Base-by-base conservation (phyloP, 257 asterid genomes). In the Orobanche coerulescens region DNA sequence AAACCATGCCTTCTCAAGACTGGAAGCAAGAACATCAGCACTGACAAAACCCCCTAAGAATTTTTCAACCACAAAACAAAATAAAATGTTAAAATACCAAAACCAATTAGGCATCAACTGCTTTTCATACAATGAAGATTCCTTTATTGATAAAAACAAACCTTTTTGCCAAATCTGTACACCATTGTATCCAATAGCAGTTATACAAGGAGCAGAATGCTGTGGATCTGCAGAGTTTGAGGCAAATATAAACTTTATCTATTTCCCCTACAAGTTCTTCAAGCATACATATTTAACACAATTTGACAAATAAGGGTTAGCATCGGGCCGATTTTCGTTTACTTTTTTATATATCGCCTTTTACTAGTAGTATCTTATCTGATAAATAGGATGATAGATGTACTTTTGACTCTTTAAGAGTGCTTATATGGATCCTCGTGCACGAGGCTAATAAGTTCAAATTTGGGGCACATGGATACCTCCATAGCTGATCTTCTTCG, bases 1-100 rank as follows among this genome's bases (percentile, higher is more conserved):
- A 76, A 88, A 69, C 98, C 98, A 88, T 59, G 91, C 86, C 76
- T 78, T 88, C 87, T 88, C 89, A 57, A 92, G 81, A 66, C 82
- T 80, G 70, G 95, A 82, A 18, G 83, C 80, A 54, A 92, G 79
- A 78, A 67, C 68, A 61, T 88, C 95, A 48, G 95, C 94, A 54
- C 78, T 51, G 49, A 92, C 81, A 78, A 78, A 74, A 61, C 87
- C 94, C 76, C 73, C 98, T 92, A 71, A 23, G 51, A 71, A 63
- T 46, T 61, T 39, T 30, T 24, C 66, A 72, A 67, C 54, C 51
- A 79, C 46, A 69, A 56, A 55, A 56, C 42, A 69, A 46, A 53
- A 22, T 3, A 39, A 61, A 22, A 47, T 15, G 44, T 53, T 3
- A 76, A 39, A 48, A 62, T 1, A 28, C 13, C 14, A 34, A 70